These are phyloP conservation scores for Blastosporella zonata DNA, from an alignment of 1,284 basidiomycete genomes.

Conservation along the genomic window DNA sequence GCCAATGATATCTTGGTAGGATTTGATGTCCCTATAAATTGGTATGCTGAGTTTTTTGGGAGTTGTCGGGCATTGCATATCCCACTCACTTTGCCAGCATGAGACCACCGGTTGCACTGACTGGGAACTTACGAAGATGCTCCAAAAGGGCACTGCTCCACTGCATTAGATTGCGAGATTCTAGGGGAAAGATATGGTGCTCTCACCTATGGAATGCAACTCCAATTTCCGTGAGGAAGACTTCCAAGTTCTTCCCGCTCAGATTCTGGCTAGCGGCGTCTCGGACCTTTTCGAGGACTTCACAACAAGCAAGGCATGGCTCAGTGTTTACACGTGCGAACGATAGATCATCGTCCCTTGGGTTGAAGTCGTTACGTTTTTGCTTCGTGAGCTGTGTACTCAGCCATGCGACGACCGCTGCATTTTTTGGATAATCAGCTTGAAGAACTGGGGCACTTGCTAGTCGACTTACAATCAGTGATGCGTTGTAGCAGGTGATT, in stretches of 20 bases:
- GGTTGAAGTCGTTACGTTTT: conserved; percentile 96
- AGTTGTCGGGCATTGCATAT: background rate
- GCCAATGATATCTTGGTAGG: conserved; percentile 90
- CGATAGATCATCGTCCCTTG: conserved; percentile 91
- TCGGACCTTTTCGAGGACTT: conserved; percentile 78
- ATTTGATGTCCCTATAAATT: conserved; percentile 80
- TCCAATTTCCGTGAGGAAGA: conserved; percentile 91
- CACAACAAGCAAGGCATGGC: conserved; percentile 88
- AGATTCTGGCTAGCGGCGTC: conserved; percentile 73
- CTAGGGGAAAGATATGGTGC: conserved; percentile 16
- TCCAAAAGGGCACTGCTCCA: conserved; percentile 79
- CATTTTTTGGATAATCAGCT: background rate
- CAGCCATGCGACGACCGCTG: conserved; percentile 71
- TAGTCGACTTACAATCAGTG: conserved; percentile 65
- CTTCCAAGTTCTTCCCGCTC: conserved; percentile 90
- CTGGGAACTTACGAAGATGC: conserved; percentile 94
- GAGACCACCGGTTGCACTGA: conserved; percentile 93
- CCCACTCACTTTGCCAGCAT: conserved; percentile 91
- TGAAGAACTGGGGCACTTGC: conserved; percentile 8
- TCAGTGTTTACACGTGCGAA: conserved; percentile 96
- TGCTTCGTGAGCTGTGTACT: conserved; percentile 82
- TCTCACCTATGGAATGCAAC: conserved; percentile 90
- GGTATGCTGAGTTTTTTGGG: conserved; percentile 7
- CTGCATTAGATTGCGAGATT: background rate
- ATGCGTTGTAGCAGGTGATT: conserved; percentile 84